Percentiles rank a stretch among this genome's conserved stretches.
Evolutionary conservation across 2,329 filamentous ascomycete genomes (phyloP).

Genomic region (Colletotrichum karsti): DNA sequence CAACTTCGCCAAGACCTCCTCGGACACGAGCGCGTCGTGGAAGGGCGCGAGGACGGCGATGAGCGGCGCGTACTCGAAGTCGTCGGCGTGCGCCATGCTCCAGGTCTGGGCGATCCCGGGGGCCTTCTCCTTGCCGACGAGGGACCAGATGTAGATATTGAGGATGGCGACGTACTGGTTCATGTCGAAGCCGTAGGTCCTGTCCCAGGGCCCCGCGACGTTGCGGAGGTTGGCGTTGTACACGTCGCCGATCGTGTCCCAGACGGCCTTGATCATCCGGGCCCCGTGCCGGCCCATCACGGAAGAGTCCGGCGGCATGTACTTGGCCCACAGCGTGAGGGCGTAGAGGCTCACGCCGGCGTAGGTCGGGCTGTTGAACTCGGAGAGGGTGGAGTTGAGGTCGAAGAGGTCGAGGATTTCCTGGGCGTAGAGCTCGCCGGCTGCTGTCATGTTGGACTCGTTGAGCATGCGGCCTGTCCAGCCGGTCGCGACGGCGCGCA

Average conservation of each 20-base stretch:
- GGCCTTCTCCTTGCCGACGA: conserved; percentile 56
- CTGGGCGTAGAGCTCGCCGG: conserved; percentile 64
- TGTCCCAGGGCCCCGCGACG: conserved; percentile 71
- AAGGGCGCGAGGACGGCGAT: conserved; percentile 61
- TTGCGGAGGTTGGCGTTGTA: conserved; percentile 68
- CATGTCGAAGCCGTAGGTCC: conserved; percentile 71
- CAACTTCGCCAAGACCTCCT: conserved; percentile 47
- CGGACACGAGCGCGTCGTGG: conserved; percentile 55
- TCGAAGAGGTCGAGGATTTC: conserved; percentile 66
- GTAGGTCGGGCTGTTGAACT: conserved; percentile 57
- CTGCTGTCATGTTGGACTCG: conserved; percentile 65
- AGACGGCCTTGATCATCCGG: conserved; percentile 61
- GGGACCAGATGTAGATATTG: conserved; percentile 65
- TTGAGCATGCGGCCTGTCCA: conserved; percentile 64
- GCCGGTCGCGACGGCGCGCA: conserved; percentile 67
- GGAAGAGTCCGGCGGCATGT: conserved; percentile 59
- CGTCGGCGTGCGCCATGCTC: conserved; percentile 62
- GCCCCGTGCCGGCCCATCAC: conserved; percentile 60
- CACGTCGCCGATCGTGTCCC: conserved; percentile 57
- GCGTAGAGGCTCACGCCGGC: conserved; percentile 68
- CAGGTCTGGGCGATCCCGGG: conserved; percentile 42
- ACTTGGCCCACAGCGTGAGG: conserved; percentile 67
- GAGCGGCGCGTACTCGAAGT: conserved; percentile 65
- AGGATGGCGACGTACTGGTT: conserved; percentile 67
- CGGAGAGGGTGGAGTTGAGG: conserved; percentile 59